Evolutionary conservation across 2,329 filamentous ascomycete species (phyloP), one percentile per base, ranked within the genome.

Genomic region (Colletotrichum costaricense): DNA sequence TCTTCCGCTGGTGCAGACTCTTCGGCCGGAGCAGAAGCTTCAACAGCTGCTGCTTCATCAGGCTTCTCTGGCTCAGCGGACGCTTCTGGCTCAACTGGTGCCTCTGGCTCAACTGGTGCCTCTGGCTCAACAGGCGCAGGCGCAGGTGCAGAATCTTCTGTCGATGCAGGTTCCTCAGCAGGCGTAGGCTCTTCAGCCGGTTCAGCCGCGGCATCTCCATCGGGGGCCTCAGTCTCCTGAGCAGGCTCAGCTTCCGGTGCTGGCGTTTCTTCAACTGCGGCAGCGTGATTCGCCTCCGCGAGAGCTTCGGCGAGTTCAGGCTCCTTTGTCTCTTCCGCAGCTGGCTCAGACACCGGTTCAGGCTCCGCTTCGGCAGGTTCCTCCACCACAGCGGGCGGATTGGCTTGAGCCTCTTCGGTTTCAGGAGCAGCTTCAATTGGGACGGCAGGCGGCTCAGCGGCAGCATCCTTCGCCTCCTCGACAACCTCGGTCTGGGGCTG

Each of bases 211-310:
- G 42, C 19, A 9, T n/a, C 42, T 49, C 8, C 42, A 11, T 49
- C 19, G 19, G 42, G 42, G 11, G 3, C 9, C 28, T 22, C 28
- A 4, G 28, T 38, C 22, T 56, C 24, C 28, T 33, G 57, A 22
- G 57, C 9, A 57, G 55, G 12, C 42, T 46, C 54, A 16, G 64
- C 33, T 24, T 60, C 33, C 26, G 35, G 30, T n/a, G 56, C 24
- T 35, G 54, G 46, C 6, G 24, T 30, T 9, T 67, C 55, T 7
- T 60, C 64, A 67, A 54, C 28, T 12, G 57, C 70, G 38, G 75
- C 74, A 56, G 60, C 65, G n/a, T 64, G 57, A 8, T 60, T 60
- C 24, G 35, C 67, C 46, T 56, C 67, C 2, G 62, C 63, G 0
- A 62, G 63, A 11, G 42, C 55, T n/a, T 60, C 55, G 6, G 58